phyloP scores from a whole-genome alignment of 805 yeast genomes.

The Candida jianshihensis region DNA sequence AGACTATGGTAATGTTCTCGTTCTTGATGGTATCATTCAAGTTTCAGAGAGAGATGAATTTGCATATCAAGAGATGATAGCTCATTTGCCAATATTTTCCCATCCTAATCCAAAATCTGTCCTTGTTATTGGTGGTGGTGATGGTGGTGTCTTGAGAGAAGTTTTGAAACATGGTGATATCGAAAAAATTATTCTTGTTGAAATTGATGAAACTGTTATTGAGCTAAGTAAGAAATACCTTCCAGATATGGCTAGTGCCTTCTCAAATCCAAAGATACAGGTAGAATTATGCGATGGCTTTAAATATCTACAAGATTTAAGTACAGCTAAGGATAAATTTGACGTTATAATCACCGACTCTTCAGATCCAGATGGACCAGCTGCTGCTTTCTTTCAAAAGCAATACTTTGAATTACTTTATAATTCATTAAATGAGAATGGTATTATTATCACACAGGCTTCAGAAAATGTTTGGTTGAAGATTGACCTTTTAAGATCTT shows the following conservation, averaged over 20 bases:
- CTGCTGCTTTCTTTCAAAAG: slow-evolving; percentile 78
- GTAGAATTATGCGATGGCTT: slow-evolving; percentile 80
- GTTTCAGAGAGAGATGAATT: slow-evolving; percentile 91
- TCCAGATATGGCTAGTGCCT: slow-evolving; percentile 67
- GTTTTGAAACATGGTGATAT: slow-evolving; percentile 67
- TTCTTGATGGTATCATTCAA: slow-evolving; percentile 84
- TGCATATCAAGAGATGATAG: slow-evolving; percentile 88
- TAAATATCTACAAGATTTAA: slow-evolving; percentile 48
- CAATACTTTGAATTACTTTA: slow-evolving; percentile 64
- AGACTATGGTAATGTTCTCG: slow-evolving; percentile 80
- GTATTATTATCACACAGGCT: slow-evolving; percentile 76
- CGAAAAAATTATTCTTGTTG: slow-evolving; percentile 70
- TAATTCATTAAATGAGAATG: slow-evolving; percentile 54
- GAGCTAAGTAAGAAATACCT: slow-evolving; percentile 62
- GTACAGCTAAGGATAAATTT: slow-evolving; percentile 38
- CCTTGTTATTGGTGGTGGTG: slow-evolving; percentile 92
- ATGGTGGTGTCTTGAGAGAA: slow-evolving; percentile 90
- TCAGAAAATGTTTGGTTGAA: slow-evolving; percentile 74
- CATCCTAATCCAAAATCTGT: slow-evolving; percentile 73
- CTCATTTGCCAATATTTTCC: slow-evolving; percentile 74
- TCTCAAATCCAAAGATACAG: slow-evolving; percentile 56
- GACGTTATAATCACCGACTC: slow-evolving; percentile 90
- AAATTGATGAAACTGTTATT: slow-evolving; percentile 81
- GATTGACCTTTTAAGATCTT: slow-evolving; percentile 40
- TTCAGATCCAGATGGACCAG: slow-evolving; percentile 95